Percentiles rank a stretch among this genome's conserved stretches.
These are phyloP conservation scores for Kurtzmaniella quercitrusa DNA, from an alignment of 1,139 yeast species.

Conservation along the genomic window DNA sequence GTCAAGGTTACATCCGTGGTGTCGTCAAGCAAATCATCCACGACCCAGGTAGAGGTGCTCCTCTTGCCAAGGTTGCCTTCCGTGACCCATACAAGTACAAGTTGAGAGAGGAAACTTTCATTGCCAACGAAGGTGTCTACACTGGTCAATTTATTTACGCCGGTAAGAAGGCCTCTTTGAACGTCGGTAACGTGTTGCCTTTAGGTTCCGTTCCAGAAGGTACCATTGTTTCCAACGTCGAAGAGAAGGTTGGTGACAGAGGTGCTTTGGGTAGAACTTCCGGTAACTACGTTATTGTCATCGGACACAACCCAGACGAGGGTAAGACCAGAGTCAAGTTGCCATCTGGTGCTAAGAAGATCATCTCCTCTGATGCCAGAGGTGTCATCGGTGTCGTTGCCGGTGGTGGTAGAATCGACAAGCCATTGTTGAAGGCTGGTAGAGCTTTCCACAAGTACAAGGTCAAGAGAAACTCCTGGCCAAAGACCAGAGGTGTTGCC, in stretches of 20 bases:
- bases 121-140: slow-evolving; percentile 97
- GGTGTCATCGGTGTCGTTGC: slow-evolving; percentile 99
- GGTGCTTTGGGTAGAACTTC: slow-evolving; percentile 99
- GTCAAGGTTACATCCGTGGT: slow-evolving; percentile 96
- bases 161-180: slow-evolving; percentile 97
- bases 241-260: slow-evolving; percentile 99
- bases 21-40: slow-evolving; percentile 90
- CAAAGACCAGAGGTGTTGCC: slow-evolving; percentile 98
- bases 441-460: slow-evolving; percentile 99
- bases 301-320: slow-evolving; percentile 99
- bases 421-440: slow-evolving; percentile 99
- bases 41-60: slow-evolving; percentile 98
- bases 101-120: slow-evolving; percentile 88
- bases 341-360: slow-evolving; percentile 98
- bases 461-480: slow-evolving; percentile 97
- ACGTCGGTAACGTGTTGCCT: slow-evolving; percentile 96
- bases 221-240: slow-evolving; percentile 97
- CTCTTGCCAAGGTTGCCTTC: slow-evolving; percentile 92
- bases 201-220: slow-evolving; percentile 98
- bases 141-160: slow-evolving; percentile 99
- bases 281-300: slow-evolving; percentile 97
- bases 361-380: slow-evolving; percentile 92
- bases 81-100: slow-evolving; percentile 95
- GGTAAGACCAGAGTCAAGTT: slow-evolving; percentile 98
- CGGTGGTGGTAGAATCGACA: slow-evolving; percentile 99